phyloP scores from a whole-genome alignment of 148 eudicot genomes.

The Rhododendron vialii region DNA sequence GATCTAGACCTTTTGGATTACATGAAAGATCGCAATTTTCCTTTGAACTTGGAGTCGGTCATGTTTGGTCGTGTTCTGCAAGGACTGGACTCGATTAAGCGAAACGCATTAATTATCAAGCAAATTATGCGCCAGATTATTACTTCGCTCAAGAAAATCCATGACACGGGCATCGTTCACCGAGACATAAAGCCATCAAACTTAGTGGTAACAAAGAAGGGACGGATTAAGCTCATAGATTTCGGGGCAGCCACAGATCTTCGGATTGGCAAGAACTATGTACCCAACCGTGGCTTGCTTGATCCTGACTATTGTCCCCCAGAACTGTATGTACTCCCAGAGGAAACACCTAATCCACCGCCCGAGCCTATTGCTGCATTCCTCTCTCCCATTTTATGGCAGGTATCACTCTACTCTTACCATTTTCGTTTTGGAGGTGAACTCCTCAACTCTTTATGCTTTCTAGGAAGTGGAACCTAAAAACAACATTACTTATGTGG shows the following conservation, averaged over 20 bases:
- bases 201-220: conserved; percentile 90
- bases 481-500: not conserved
- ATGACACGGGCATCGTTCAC: conserved; percentile 84
- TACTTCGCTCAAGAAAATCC: conserved; percentile 82
- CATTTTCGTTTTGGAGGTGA: not conserved
- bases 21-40: conserved; percentile 77
- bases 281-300: conserved; percentile 71
- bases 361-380: conserved; percentile 96
- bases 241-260: conserved; percentile 98
- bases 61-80: conserved; percentile 89
- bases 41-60: conserved; percentile 67
- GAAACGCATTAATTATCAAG: conserved; percentile 83
- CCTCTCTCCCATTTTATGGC: conserved; percentile 88
- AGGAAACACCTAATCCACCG: conserved; percentile 96
- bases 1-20: conserved; percentile 86
- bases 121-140: conserved; percentile 95
- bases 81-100: conserved; percentile 58
- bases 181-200: conserved; percentile 96
- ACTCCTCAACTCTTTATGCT: not conserved
- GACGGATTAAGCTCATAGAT: conserved; percentile 85
- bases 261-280: conserved; percentile 84
- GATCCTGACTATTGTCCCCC: conserved; percentile 98
- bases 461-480: not conserved
- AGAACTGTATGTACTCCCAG: conserved; percentile 84
- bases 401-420: conserved; percentile 36